Evolutionary conservation across 2,329 filamentous ascomycete species (phyloP).

Genomic region (Xylaria polymorpha): DNA sequence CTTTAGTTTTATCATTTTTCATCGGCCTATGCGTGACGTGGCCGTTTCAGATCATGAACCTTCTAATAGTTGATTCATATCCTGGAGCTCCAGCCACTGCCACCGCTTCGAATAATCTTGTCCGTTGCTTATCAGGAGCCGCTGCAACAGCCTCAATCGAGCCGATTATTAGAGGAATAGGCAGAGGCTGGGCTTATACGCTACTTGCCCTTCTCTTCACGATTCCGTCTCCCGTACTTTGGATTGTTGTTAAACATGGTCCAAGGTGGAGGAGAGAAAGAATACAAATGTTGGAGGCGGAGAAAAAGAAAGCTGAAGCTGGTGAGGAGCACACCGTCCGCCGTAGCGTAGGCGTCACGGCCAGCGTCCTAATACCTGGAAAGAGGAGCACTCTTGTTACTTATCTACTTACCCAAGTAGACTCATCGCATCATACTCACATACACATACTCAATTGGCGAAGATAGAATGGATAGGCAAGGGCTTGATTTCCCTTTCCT

Average conservation of each 20-base stretch:
- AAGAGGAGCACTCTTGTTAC: not conserved
- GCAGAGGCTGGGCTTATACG: slow-evolving; percentile 72
- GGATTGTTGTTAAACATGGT: slow-evolving; percentile 61
- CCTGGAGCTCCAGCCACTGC: slow-evolving; percentile 70
- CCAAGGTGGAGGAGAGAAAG: slow-evolving; percentile 64
- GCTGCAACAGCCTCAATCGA: slow-evolving; percentile 69
- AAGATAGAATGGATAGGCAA: not conserved
- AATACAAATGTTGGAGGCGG: slow-evolving; percentile 54
- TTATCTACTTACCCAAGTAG: not conserved
- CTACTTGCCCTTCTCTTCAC: slow-evolving; percentile 65
- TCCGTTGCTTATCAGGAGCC: slow-evolving; percentile 71
- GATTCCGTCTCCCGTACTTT: slow-evolving; percentile 61
- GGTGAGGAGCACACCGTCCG: slow-evolving; percentile 7
- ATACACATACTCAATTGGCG: not conserved
- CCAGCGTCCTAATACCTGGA: not conserved
- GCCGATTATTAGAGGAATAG: slow-evolving; percentile 66
- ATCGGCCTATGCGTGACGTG: slow-evolving; percentile 69
- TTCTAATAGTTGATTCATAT: slow-evolving; percentile 72
- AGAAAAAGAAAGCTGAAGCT: slow-evolving; percentile 41
- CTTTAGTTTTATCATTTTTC: slow-evolving; percentile 67
- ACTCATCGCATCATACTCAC: not conserved
- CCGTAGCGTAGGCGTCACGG: slow-evolving; percentile 1
- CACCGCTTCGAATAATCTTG: slow-evolving; percentile 72
- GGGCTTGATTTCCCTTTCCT: not conserved
- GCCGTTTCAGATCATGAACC: slow-evolving; percentile 72